phyloP scores from a whole-genome alignment of 2,329 filamentous ascomycete species.

The Xylariomycetidae sp. region DNA sequence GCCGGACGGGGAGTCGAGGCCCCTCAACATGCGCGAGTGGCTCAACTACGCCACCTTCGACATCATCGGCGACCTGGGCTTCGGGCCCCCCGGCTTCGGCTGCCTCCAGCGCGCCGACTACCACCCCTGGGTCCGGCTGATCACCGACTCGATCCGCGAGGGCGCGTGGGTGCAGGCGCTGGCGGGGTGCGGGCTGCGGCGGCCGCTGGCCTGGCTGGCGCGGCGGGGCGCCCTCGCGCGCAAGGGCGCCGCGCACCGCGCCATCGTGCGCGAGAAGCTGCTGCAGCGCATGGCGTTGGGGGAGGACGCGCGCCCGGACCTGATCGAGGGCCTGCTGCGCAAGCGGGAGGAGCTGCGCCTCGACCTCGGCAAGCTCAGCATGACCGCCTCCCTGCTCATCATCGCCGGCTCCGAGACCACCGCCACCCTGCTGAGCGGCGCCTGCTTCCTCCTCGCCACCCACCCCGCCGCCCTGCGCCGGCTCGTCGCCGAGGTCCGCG shows the following conservation, averaged over 20 bases:
- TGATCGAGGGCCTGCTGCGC: conserved; percentile 24
- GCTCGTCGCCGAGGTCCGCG: conserved; percentile 32
- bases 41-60: conserved; percentile 34
- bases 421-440: conserved; percentile 35
- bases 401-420: conserved; percentile 45
- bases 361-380: conserved; percentile 5
- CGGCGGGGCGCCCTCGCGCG: conserved; percentile 2
- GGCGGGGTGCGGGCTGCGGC: conserved; percentile 5
- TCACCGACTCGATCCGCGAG: conserved; percentile 20
- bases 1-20: conserved; percentile 4
- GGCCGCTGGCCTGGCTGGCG: conserved; percentile 3
- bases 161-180: conserved; percentile 8
- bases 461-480: conserved; percentile 25
- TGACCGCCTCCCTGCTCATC: conserved; percentile 25
- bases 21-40: conserved; percentile 32
- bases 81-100: conserved; percentile 34
- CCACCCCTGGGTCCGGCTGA: conserved; percentile 27
- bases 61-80: conserved; percentile 39
- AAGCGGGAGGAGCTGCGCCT: conserved; percentile 17
- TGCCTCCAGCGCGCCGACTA: conserved; percentile 24
- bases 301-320: conserved; percentile 17
- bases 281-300: conserved; percentile 18
- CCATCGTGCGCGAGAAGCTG: conserved; percentile 14
- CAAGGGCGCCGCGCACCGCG: conserved; percentile 9
- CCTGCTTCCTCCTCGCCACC: conserved; percentile 31